Conservation (phyloP, 768 basidiomycete genomes). For the Termitomyces sp. region DNA sequence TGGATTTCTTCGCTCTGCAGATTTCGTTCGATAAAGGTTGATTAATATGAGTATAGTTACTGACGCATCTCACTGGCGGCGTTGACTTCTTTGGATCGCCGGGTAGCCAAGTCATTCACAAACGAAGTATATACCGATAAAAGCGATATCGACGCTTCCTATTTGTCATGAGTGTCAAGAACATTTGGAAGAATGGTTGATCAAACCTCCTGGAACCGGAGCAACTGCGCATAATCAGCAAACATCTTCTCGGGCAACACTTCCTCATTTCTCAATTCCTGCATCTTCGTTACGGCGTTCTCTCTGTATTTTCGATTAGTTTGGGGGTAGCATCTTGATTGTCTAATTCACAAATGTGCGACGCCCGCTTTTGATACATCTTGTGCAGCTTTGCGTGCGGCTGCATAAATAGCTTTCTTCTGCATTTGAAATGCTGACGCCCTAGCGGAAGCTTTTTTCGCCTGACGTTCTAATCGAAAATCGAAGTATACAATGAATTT, state of each 20-base stretch:
- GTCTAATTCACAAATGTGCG: slow-evolving; percentile 20
- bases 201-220: slow-evolving; percentile 21
- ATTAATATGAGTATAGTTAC: slow-evolving; percentile 9
- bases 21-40: not conserved
- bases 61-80: slow-evolving; percentile 31
- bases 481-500: not conserved
- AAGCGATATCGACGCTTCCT: slow-evolving; percentile 18
- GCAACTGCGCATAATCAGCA: slow-evolving; percentile 19
- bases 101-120: slow-evolving; percentile 26
- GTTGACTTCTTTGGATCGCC: slow-evolving; percentile 26
- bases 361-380: slow-evolving; percentile 22
- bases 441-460: slow-evolving; percentile 19
- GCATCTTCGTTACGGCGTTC: slow-evolving; percentile 20
- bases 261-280: slow-evolving; percentile 22
- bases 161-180: not conserved
- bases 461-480: slow-evolving; percentile 18
- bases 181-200: not conserved
- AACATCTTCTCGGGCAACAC: slow-evolving; percentile 18
- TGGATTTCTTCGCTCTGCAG: slow-evolving; percentile 22
- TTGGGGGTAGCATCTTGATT: not conserved
- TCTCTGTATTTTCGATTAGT: slow-evolving; percentile 18
- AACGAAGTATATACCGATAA: slow-evolving; percentile 21
- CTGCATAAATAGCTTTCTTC: slow-evolving; percentile 26
- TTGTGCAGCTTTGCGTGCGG: slow-evolving; percentile 25
- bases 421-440: slow-evolving; percentile 22